These are phyloP conservation scores for Guadua angustifolia DNA, from an alignment of 176 grass and related monocot genomes.

Conservation along the genomic window DNA sequence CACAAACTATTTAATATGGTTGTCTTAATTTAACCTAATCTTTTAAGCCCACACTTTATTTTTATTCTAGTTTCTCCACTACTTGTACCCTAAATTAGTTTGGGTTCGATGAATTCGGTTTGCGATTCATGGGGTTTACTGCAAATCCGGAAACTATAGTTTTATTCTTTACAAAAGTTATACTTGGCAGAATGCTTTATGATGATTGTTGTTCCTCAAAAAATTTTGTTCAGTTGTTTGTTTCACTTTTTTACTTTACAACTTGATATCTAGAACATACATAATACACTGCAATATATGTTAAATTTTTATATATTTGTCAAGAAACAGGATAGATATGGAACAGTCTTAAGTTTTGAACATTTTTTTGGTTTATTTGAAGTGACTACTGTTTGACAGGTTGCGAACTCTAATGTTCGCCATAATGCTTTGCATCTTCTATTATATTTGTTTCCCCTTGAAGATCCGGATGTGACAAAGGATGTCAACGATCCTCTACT, in stretches of 20 bases:
- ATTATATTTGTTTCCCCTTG: conserved; percentile 91
- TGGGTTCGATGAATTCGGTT: too few species aligned
- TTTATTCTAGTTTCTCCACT: too few species aligned
- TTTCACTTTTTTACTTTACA: not conserved
- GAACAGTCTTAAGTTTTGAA: not conserved
- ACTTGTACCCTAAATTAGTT: too few species aligned
- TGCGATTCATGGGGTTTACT: too few species aligned
- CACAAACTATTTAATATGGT: too few species aligned
- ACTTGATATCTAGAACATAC: not conserved
- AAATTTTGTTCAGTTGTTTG: not conserved
- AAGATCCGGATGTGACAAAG: conserved; percentile 90
- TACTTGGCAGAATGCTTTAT: not conserved
- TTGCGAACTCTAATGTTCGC: conserved; percentile 87
- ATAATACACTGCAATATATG: not conserved
- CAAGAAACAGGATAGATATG: conserved; percentile 17
- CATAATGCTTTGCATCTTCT: conserved; percentile 86
- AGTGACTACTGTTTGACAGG: too few species aligned
- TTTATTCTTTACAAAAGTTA: conserved; percentile 8
- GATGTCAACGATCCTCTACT: conserved; percentile 81
- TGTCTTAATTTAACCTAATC: too few species aligned
- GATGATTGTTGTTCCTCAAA: not conserved
- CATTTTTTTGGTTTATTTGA: not conserved
- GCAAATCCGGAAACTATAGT: too few species aligned
- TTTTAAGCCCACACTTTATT: too few species aligned
- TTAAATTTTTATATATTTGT: not conserved